Evolutionary conservation across 257 asterid species (phyloP).

Genomic region (Buddleja alternifolia): DNA sequence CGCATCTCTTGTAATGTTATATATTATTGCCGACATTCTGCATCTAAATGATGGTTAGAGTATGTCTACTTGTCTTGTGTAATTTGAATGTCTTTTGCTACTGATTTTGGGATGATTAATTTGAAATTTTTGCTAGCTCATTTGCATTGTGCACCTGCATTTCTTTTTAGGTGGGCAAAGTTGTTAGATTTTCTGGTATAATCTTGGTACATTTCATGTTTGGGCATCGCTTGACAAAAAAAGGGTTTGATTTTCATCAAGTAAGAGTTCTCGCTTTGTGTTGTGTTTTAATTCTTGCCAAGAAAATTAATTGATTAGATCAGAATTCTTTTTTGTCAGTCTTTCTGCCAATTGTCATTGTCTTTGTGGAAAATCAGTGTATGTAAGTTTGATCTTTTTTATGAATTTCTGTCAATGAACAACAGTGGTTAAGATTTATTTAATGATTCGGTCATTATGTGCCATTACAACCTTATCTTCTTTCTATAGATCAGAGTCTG

Average conservation of each 20-base stretch:
- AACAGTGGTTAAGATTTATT: not conserved
- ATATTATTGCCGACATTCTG: not conserved
- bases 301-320: not conserved
- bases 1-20: not conserved
- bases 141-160: conserved; percentile 6
- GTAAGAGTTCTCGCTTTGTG: not conserved
- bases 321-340: not conserved
- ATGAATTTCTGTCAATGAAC: not conserved
- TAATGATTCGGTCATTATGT: not conserved
- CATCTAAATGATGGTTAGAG: not conserved
- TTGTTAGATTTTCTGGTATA: not conserved
- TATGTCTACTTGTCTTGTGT: not conserved
- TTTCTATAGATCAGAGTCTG: not conserved
- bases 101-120: not conserved
- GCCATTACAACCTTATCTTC: not conserved
- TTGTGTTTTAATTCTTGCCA: not conserved
- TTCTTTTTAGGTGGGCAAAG: not conserved
- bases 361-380: not conserved
- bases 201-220: not conserved
- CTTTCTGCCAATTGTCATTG: not conserved
- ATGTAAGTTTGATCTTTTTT: not conserved
- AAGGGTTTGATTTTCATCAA: not conserved
- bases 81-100: not conserved
- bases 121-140: not conserved
- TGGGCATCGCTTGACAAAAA: not conserved